phyloP scores from a whole-genome alignment of 2,329 filamentous ascomycete species.

The Pseudopithomyces maydicus region DNA sequence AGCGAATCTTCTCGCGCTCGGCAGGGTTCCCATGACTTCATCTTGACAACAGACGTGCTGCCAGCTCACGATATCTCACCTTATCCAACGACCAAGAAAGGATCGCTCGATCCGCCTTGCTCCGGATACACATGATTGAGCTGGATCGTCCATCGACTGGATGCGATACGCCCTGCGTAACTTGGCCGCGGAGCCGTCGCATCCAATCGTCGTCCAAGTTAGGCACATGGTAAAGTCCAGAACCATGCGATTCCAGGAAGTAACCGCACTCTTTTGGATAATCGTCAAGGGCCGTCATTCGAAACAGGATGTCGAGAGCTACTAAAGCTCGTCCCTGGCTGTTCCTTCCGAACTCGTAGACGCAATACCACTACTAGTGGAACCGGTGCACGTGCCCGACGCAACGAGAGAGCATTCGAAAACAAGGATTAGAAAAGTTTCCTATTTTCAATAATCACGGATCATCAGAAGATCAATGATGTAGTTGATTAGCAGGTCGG shows the following conservation, averaged over 20 bases:
- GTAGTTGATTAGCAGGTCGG: not conserved
- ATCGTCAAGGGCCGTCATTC: not conserved
- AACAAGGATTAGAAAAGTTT: not conserved
- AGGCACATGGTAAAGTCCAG: not conserved
- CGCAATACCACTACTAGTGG: too few species aligned
- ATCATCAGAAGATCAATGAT: not conserved
- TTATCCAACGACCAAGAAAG: not conserved
- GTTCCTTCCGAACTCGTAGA: too few species aligned
- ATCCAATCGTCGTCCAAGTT: not conserved
- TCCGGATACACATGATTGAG: not conserved
- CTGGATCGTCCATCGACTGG: not conserved
- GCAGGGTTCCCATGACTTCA: not conserved
- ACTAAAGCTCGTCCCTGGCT: too few species aligned
- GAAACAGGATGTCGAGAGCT: not conserved
- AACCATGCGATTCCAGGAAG: not conserved
- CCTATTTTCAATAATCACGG: not conserved
- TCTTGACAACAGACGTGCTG: not conserved
- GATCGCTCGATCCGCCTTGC: not conserved
- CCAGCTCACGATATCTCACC: conserved; percentile 1
- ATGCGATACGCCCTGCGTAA: not conserved
- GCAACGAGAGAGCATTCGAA: not conserved
- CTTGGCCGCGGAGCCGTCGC: not conserved
- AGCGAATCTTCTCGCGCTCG: not conserved
- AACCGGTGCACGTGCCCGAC: not conserved
- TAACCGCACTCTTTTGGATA: too few species aligned